These are phyloP conservation scores for Vitis riparia DNA, from an alignment of 164 flowering plant genomes.

Conservation along the genomic window DNA sequence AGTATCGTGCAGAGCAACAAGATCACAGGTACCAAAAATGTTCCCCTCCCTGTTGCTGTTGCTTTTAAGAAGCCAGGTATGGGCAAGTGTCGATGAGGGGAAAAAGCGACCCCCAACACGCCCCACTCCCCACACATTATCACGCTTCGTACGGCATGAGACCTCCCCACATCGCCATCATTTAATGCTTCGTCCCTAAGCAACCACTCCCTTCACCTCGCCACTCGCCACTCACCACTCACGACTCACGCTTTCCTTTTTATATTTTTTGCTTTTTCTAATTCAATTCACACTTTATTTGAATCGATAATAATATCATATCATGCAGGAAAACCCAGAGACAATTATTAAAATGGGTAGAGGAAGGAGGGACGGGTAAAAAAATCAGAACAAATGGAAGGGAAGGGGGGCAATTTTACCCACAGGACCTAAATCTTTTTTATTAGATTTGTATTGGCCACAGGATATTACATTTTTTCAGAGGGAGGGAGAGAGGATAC, in stretches of 20 bases:
- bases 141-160: background rate
- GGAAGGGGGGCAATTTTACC: background rate
- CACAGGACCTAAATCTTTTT: background rate
- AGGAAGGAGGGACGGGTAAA: too few species aligned
- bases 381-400: background rate
- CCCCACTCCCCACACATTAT: background rate
- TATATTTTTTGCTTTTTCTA: too few species aligned
- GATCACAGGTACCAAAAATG: slow-evolving; percentile 12
- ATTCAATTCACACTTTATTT: too few species aligned
- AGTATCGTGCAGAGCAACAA: too few species aligned
- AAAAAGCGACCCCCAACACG: background rate
- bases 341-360: too few species aligned
- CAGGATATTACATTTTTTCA: background rate
- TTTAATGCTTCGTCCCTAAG: background rate
- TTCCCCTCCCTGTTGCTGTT: background rate
- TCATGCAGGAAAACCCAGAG: too few species aligned
- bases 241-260: slow-evolving; percentile 10
- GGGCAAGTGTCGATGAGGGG: too few species aligned
- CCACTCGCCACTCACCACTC: background rate
- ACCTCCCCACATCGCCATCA: background rate
- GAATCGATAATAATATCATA: too few species aligned
- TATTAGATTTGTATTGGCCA: background rate
- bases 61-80: too few species aligned
- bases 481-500: background rate
- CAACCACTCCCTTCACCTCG: background rate